Base-by-base conservation (phyloP, 176 grass and related monocot genomes). In the Carex cristatella region DNA sequence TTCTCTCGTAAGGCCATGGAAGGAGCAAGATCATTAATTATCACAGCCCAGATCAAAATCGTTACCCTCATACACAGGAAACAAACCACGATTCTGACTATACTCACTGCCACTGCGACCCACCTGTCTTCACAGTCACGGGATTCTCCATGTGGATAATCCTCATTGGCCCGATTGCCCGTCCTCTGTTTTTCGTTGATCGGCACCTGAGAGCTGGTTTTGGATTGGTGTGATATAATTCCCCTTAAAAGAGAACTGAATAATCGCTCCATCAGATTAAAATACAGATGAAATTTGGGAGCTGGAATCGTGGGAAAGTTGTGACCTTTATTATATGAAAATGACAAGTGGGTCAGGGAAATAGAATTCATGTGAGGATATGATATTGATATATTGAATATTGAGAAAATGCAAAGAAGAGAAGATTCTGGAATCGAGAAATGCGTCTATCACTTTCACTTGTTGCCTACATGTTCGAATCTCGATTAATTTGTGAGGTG, bases 1-100 rank as follows among this genome's bases (percentile, higher is more conserved):
- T 77, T 58, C 90, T 81, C 84, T 80, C 58, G 56, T 72, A 92
- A 0, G 90, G 84, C 90, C 90, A 92, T 53, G 90, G 87, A 49
- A 92, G 81, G 33, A 92, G 66, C 63, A 87, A 65, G 12, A 92
- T 7, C 90, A 92, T 92, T 13, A 89, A 92, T 92, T 13, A 89
- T 31, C 74, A 40, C 81, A 48, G 81, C 87, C 90, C 90, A 92
- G 59, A 59, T 19, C 30, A 68, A 28, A 49, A 87, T 92, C 4
- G 85, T 89, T 48, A 68, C 33, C 88, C 79, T 85, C 88, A 92
- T 89, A 30, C 61, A 75, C 18, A 87, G 44, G 82, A 92, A 92
- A 83, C 87, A 92, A 16, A 23, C 51, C 54, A 84, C 87, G 18
- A 92, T 78, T 8, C 85, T 80, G 23, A 85, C 69, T 7, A 78